Percentiles rank a stretch among this genome's conserved stretches.
Evolutionary conservation across 345 rosid genomes (phyloP).

Genomic region (Sisymbrium altissimum): DNA sequence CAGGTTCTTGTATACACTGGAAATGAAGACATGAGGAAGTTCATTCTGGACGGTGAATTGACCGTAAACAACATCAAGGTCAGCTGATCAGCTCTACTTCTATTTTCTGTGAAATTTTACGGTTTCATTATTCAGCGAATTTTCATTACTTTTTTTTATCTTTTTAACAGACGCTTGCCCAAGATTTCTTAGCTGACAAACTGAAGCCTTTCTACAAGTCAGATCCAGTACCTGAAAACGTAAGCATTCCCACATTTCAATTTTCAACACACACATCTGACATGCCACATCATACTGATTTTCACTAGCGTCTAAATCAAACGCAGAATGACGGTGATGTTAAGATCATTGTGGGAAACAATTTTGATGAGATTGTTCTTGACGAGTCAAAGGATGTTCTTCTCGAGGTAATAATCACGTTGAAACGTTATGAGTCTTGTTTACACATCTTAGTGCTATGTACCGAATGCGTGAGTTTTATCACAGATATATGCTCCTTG

Average conservation of each 20-base stretch:
- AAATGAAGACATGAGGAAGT: slow-evolving; percentile 80
- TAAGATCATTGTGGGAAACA: slow-evolving; percentile 84
- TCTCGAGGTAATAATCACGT: slow-evolving; percentile 63
- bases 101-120: neutral
- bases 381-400: slow-evolving; percentile 98
- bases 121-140: neutral
- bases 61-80: slow-evolving; percentile 79
- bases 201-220: slow-evolving; percentile 94
- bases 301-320: slow-evolving; percentile 15
- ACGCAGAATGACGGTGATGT: slow-evolving; percentile 87
- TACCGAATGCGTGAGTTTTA: slow-evolving; percentile 2
- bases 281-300: slow-evolving; percentile 21
- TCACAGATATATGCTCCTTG: slow-evolving; percentile 95
- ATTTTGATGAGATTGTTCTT: slow-evolving; percentile 88
- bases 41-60: slow-evolving; percentile 64
- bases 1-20: slow-evolving; percentile 90
- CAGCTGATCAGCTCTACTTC: slow-evolving; percentile 40
- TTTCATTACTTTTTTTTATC: neutral
- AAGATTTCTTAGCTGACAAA: slow-evolving; percentile 71
- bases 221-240: slow-evolving; percentile 87
- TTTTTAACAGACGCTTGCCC: slow-evolving; percentile 56
- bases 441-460: neutral
- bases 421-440: neutral
- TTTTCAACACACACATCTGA: neutral
- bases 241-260: slow-evolving; percentile 36